Base-by-base conservation (phyloP, 768 basidiomycete species). In the Fomitopsis pulvina region DNA sequence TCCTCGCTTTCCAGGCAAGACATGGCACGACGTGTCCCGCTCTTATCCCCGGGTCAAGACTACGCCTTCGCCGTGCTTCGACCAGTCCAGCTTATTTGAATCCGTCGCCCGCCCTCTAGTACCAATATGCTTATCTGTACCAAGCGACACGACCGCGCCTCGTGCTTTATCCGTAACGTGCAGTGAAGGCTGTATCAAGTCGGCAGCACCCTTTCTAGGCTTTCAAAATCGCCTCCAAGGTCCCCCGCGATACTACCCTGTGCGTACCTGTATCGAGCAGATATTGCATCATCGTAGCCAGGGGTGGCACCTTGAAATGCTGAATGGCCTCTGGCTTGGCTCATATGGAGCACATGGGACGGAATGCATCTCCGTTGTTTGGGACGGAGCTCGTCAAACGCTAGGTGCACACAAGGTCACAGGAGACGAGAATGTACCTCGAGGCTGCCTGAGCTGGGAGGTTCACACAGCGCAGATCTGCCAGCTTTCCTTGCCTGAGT, bases 301-400 rank as follows among this genome's bases (percentile, higher is more conserved):
- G 2, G 27, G 48, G 4, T 60, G 61, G 61, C 22, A 34, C 12
- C 50, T 56, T 22, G 28, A 30, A 18, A 48, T 34, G 12, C 47
- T 62, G 16, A 57, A 49, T n/a, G 61, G 61, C 1, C 25, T 62
- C 8, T 62, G 61, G 61, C 45, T 62, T n/a, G 61, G 61, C 14
- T 45, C 56, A 29, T 60, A 62, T 41, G 57, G 51, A 2, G 22
- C 52, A 5, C 57, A 60, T 37, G 52, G 56, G 14, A 62, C 59
- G 14, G 57, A 62, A 41, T 55, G 59, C 20, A 45, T 62, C 26
- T 60, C 47, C 47, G 22, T 62, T 14, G 48, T 52, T 30, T 38
- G 53, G 41, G 48, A 56, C 32, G 45, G 40, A 10, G 39, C 20
- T 1, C 46, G 24, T 18, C 7, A 39, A 5, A 41, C 30, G 11